Evolutionary conservation across 805 yeast genomes (phyloP), one percentile per base, ranked within the genome.

Genomic region (Starmerella lactis-condensi): DNA sequence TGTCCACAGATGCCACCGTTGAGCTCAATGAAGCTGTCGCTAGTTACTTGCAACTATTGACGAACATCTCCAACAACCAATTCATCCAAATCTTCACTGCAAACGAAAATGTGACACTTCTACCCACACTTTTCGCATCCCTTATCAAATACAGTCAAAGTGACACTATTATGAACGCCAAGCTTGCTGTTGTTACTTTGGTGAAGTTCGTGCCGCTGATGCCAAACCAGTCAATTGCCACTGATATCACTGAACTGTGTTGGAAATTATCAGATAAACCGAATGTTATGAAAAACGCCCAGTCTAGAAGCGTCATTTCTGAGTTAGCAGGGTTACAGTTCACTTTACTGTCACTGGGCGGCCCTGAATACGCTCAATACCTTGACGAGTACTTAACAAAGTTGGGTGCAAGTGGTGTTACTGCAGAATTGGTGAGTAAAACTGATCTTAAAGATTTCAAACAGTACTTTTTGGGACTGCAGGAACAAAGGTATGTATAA

Each of bases 191-290:
- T 27, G 65, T 70, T 22, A 74, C 75, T 29, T 57, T 85, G 38
- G 67, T 41, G 24, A 67, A 36, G 65, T 75, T 50, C 64, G 78
- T 39, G 59, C 71, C 26, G 61, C 56, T 45, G 6, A 8, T 26
- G 29, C 29, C 16, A 21, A 26, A 72, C 41, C n/a, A n/a, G n/a
- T n/a, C n/a, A n/a, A n/a, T n/a, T n/a, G n/a, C n/a, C n/a, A n/a
- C n/a, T n/a, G n/a, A n/a, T n/a, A 61, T 70, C 17, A 64, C 82
- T 3, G 65, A 73, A 30, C 56, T 78, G 33, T 62, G 73, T 22
- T 76, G 81, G 57, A 83, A 79, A 50, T 58, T 81, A 29, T n/a
- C n/a, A n/a, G n/a, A n/a, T n/a, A 79, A 92, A n/a, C 72, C 78
- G 50, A 72, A 75, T 42, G 65, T 72, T 22, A 64, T 65, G 22